phyloP scores from a whole-genome alignment of 208 protist species.

The Leptomonas seymouri region DNA sequence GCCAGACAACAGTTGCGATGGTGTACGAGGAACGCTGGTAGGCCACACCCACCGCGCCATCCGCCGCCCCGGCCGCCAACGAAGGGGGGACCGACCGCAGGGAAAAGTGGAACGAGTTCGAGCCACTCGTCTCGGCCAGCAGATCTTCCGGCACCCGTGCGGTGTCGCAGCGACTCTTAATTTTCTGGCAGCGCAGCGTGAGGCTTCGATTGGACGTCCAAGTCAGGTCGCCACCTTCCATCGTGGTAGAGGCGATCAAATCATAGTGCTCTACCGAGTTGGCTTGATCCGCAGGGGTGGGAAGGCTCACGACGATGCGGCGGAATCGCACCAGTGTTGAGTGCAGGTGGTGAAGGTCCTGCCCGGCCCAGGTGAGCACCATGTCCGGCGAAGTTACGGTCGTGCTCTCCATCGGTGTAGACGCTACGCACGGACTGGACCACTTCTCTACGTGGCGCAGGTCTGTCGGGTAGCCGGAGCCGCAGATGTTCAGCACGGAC shows the following conservation, averaged over 20 bases:
- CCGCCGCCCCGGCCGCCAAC: conserved; percentile 21
- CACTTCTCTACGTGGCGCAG: conserved; percentile 39
- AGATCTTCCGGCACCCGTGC: conserved; percentile 38
- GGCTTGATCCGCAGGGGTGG: conserved; percentile 16
- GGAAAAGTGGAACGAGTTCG: conserved; percentile 5
- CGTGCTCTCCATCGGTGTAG: background rate
- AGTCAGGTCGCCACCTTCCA: conserved; percentile 1
- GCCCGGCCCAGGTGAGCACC: conserved; percentile 45
- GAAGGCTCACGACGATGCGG: conserved; percentile 51
- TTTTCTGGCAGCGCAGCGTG: conserved; percentile 28
- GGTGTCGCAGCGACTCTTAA: conserved; percentile 31
- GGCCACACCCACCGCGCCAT: conserved; percentile 50
- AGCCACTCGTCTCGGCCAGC: background rate
- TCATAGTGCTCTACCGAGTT: conserved; percentile 12
- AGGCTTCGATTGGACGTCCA: conserved; percentile 12
- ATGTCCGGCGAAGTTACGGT: background rate
- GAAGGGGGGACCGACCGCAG: conserved; percentile 14
- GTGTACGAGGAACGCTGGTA: conserved; percentile 68
- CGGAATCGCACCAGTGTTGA: conserved; percentile 40
- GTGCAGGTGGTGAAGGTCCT: conserved; percentile 21
- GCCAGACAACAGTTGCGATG: conserved; percentile 54
- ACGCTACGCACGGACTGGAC: conserved; percentile 28
- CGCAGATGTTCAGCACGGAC: conserved; percentile 71
- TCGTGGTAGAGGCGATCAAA: conserved; percentile 16
- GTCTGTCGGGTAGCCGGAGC: conserved; percentile 27